Evolutionary conservation across 805 yeast genomes (phyloP), one percentile per base, ranked within the genome.

Genomic region (Priceomyces carsonii): DNA sequence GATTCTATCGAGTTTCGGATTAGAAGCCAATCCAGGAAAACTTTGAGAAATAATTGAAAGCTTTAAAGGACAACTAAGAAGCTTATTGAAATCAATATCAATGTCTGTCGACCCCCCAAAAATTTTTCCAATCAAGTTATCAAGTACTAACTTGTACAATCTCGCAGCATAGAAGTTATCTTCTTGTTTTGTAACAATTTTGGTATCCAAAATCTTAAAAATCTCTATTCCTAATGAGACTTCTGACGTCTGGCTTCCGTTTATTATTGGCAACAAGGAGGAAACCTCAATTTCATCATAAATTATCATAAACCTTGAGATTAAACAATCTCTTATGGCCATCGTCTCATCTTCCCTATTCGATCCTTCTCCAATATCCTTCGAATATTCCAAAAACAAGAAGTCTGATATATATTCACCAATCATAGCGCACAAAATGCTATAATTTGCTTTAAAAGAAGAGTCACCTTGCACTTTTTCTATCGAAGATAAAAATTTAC

Each of bases 1-100:
- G 7, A 76, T 45, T 39, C 80, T 69, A 12, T 73, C 80, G 21
- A 76, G 64, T 23, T 63, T 59, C 7, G 69, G 52, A 0, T 58
- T 34, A 1, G 68, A 48, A 21, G 71, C 53, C 18, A 68, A 69
- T 6, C 60, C 57, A 4, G 63, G 42, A 6, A 73, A 48, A 8
- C 77, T 55, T 10, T 51, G 38, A 8, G 62, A 43, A 14, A 63
- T 30, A 1, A 52, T 46, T 2, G 67, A 57, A 5, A 55, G 47
- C 26, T 50, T 66, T 34, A 59, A 45, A 17, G 64, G 75, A 15
- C 33, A 43, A 29, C 51, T 61, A 38, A 45, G 55, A 29, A 61
- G 51, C 32, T 36, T 54, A 35, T 54, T 62, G 43, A 52, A 68
- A 35, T 60, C 56, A 45, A 47, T 51, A 29, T 41, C 66, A 59